These are phyloP conservation scores for Phytophthora vignae DNA, from an alignment of 352 stramenopile genomes.

Conservation along the genomic window DNA sequence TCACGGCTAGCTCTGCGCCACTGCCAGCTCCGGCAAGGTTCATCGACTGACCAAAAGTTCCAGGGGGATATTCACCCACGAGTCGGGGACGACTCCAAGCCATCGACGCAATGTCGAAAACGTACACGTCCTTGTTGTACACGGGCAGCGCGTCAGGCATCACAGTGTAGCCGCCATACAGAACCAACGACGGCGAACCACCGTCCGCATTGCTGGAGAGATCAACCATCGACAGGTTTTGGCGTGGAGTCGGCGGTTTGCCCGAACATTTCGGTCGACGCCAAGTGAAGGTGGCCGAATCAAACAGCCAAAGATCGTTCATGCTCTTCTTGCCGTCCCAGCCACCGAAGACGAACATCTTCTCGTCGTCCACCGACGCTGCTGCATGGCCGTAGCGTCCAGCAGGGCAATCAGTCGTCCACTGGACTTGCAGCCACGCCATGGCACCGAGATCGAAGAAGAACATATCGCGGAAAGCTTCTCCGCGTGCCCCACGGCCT, in stretches of 20 bases:
- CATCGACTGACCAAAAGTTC: conserved; percentile 72
- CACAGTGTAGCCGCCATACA: conserved; percentile 86
- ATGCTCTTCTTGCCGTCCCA: conserved; percentile 84
- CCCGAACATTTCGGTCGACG: conserved; percentile 69
- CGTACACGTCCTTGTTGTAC: conserved; percentile 83
- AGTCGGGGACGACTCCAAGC: conserved; percentile 75
- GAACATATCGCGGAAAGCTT: conserved; percentile 88
- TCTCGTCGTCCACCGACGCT: conserved; percentile 67
- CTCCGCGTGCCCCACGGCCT: conserved; percentile 52
- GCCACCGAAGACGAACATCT: conserved; percentile 91
- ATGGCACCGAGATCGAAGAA: conserved; percentile 88
- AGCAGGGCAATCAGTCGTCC: conserved; percentile 81
- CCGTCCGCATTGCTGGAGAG: conserved; percentile 21
- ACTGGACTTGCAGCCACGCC: conserved; percentile 88
- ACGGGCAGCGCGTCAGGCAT: conserved; percentile 53
- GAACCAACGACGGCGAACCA: conserved; percentile 45
- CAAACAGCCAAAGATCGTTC: conserved; percentile 81
- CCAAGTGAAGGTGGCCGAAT: conserved; percentile 78
- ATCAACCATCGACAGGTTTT: conserved; percentile 74
- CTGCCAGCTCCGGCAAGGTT: conserved; percentile 21
- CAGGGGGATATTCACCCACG: conserved; percentile 71
- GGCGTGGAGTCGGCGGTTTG: conserved; percentile 68
- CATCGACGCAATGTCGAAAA: conserved; percentile 62
- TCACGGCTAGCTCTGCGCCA: conserved; percentile 62
- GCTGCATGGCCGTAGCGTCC: conserved; percentile 78